These are phyloP conservation scores for Malus hybrid DNA, from an alignment of 331 rosid species.

Conservation along the genomic window DNA sequence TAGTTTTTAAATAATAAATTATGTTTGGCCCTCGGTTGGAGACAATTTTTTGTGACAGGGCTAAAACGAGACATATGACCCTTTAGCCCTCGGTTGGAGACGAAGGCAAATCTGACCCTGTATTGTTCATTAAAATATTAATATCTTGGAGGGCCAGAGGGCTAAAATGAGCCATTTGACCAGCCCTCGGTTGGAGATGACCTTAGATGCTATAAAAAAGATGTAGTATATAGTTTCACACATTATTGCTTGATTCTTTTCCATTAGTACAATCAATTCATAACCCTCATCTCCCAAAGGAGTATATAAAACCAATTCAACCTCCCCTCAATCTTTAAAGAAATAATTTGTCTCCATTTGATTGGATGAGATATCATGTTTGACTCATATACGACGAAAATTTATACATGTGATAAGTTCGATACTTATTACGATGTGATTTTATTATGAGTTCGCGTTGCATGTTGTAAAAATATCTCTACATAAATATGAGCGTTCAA, in stretches of 20 bases:
- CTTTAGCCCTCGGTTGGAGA: no score
- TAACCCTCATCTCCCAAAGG: not conserved
- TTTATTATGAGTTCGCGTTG: not conserved
- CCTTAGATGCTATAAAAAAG: not conserved
- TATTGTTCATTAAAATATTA: no score
- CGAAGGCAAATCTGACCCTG: no score
- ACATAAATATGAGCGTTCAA: not conserved
- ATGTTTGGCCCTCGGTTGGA: no score
- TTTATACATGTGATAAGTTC: not conserved
- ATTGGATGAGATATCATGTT: not conserved
- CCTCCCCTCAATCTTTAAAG: not conserved
- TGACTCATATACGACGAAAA: no score
- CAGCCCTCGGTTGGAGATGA: no score
- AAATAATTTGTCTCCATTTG: not conserved
- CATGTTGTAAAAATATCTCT: not conserved
- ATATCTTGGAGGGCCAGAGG: no score
- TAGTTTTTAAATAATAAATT: no score
- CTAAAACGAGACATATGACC: no score
- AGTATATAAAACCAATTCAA: not conserved
- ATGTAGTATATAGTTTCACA: not conserved
- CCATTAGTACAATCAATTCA: not conserved
- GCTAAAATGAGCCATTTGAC: no score
- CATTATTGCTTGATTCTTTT: not conserved
- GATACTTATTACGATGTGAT: no score
- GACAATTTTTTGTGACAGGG: no score